Evolutionary conservation across 371 early-diverging fungal genomes (phyloP), one percentile per base, ranked within the genome.

Genomic region (Blakeslea trispora): DNA sequence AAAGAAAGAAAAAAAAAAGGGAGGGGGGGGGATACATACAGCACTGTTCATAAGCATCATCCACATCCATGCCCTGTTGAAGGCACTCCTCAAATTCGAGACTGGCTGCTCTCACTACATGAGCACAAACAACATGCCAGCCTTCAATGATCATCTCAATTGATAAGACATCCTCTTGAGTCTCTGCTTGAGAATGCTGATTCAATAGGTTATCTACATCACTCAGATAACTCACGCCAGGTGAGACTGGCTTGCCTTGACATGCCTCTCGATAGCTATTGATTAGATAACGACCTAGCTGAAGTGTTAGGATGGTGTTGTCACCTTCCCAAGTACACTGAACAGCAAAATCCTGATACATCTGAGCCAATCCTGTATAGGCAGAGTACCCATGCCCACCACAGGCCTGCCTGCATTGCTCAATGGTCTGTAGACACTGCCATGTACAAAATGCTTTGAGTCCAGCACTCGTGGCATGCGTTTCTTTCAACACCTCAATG

Each of bases 391-490:
- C 96, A 65, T 95, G 96, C 17, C 96, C 91, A 57, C 96, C 96
- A 55, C 91, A 82, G 9, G 93, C 77, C 76, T 95, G 95, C 24
- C 96, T 84, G 69, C 94, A 93, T 59, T 91, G 88, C 70, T 96
- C 95, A 50, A 93, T 94, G 34, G 89, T 91, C 63, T 81, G 86
- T 37, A 94, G 79, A 46, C 89, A 86, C 62, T 84, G 89, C 92
- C 95, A 95, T 6, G 96, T 96, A 74, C 95, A 93, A 66, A 93
- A 93, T n/a, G 94, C 93, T 77, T 96, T 96, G 56, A 96, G 81
- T 41, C 96, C 96, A 15, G 95, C 94, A 50, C 86, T 85, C 49
- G 95, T 95, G 8, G 93, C 90, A 63, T 96, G 96, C 4, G 94
- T 89, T 71, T 94, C 94, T 81, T 93, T 95, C 59, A 96, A 80